phyloP scores from a whole-genome alignment of 163 green algal species.

The Botryococcus braunii region DNA sequence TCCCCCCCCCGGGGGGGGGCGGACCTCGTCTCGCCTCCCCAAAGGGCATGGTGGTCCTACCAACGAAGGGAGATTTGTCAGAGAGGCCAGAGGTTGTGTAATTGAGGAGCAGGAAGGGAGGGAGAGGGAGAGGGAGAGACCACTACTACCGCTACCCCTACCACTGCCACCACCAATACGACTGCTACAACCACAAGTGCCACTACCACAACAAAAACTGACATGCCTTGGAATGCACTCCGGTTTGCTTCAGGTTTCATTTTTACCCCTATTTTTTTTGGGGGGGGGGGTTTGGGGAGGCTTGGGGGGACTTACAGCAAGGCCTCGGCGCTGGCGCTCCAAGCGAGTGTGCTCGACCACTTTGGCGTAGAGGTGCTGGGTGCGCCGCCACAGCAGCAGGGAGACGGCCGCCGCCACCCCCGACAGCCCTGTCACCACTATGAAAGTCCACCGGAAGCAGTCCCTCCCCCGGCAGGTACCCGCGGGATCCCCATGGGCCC shows the following conservation, averaged over 20 bases:
- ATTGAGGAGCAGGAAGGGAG: too few relatives aligned
- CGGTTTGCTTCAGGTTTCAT: not conserved
- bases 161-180: too few relatives aligned
- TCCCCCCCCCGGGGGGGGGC: too few relatives aligned
- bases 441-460: constrained; percentile 37
- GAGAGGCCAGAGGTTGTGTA: not conserved
- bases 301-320: not conserved
- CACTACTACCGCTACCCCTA: too few relatives aligned
- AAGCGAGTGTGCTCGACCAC: constrained; percentile 8
- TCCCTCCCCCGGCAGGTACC: constrained; percentile 21
- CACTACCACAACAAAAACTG: not conserved
- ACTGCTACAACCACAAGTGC: too few relatives aligned
- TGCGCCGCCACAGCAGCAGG: constrained; percentile 15
- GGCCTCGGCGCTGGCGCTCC: constrained; percentile 9
- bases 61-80: too few relatives aligned
- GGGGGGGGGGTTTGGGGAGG: not conserved
- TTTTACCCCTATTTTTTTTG: not conserved
- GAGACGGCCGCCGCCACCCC: not conserved
- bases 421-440: constrained; percentile 16
- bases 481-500: not conserved
- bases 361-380: constrained; percentile 12
- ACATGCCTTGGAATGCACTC: not conserved
- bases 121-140: too few relatives aligned
- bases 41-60: too few relatives aligned
- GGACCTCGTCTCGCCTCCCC: too few relatives aligned